Percentiles rank a stretch among this genome's conserved stretches.
Evolutionary conservation across 768 basidiomycete species (phyloP).

Genomic region (Auricularia cornea): DNA sequence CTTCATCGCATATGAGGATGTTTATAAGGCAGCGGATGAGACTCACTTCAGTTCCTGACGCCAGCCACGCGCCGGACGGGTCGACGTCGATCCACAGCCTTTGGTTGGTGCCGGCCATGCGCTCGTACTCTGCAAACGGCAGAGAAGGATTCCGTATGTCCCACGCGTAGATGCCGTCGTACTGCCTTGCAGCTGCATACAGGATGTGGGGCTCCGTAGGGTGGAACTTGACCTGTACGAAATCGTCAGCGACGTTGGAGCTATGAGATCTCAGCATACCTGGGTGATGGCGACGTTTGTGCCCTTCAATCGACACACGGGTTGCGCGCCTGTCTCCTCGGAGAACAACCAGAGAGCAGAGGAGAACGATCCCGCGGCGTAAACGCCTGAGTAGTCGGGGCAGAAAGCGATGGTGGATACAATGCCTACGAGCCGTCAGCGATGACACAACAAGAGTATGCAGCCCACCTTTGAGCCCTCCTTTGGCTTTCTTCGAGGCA

Average conservation of each 20-base stretch:
- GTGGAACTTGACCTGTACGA: constrained; percentile 63
- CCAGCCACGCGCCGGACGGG: constrained; percentile 51
- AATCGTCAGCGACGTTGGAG: constrained; percentile 15
- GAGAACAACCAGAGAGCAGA: constrained; percentile 60
- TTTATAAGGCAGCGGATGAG: neutral
- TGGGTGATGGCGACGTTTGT: constrained; percentile 32
- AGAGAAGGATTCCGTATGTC: constrained; percentile 56
- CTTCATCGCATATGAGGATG: constrained; percentile 35
- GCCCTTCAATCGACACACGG: constrained; percentile 57
- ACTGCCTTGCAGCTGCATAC: constrained; percentile 70
- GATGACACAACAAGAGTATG: neutral
- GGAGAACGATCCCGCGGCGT: constrained; percentile 58
- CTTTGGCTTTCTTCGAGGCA: constrained; percentile 66
- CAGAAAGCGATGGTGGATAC: constrained; percentile 79
- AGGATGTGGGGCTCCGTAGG: constrained; percentile 60
- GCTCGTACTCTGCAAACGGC: constrained; percentile 32
- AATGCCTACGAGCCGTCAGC: constrained; percentile 42
- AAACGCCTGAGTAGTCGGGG: constrained; percentile 50
- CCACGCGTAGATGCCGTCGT: constrained; percentile 60
- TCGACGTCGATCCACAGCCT: constrained; percentile 73
- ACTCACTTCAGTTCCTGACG: constrained; percentile 61
- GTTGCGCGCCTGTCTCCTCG: constrained; percentile 45
- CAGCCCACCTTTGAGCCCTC: constrained; percentile 73
- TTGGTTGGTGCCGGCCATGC: constrained; percentile 52
- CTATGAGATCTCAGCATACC: constrained; percentile 42